Evolutionary conservation across 2,329 filamentous ascomycete species (phyloP).

Genomic region (Daldinia eschscholtzii): DNA sequence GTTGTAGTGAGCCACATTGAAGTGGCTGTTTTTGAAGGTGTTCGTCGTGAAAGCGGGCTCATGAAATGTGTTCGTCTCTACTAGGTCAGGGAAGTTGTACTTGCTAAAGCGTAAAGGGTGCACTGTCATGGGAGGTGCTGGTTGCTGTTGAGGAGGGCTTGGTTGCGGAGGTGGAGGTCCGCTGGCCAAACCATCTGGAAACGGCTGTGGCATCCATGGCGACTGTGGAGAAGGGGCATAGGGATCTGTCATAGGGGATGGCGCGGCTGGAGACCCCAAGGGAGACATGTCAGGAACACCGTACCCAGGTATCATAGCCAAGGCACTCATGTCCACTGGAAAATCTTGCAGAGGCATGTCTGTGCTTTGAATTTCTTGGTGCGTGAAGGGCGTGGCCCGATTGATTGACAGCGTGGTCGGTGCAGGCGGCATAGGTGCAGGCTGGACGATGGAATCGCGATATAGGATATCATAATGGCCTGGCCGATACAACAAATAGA

Average conservation of each 20-base stretch:
- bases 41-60: slow-evolving; percentile 67
- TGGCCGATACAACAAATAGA: slow-evolving; percentile 74
- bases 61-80: slow-evolving; percentile 55
- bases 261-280: slow-evolving; percentile 52
- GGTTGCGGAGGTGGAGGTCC: slow-evolving; percentile 54
- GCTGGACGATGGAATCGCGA: slow-evolving; percentile 54
- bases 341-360: slow-evolving; percentile 58
- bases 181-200: slow-evolving; percentile 49
- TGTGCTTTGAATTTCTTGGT: slow-evolving; percentile 59
- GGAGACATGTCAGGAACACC: slow-evolving; percentile 50
- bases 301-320: slow-evolving; percentile 64
- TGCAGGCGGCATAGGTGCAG: slow-evolving; percentile 49
- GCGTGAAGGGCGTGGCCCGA: slow-evolving; percentile 62
- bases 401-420: slow-evolving; percentile 65
- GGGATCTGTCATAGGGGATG: slow-evolving; percentile 52
- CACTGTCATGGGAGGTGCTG: slow-evolving; percentile 49
- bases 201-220: slow-evolving; percentile 56
- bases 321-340: slow-evolving; percentile 58
- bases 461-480: slow-evolving; percentile 98
- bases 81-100: slow-evolving; percentile 61
- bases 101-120: slow-evolving; percentile 66
- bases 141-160: slow-evolving; percentile 47
- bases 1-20: slow-evolving; percentile 75
- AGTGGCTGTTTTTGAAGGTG: slow-evolving; percentile 75
- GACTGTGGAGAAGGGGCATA: slow-evolving; percentile 54